A percentile compares a stretch with the other conserved stretches of the same genome.
Conservation (phyloP, 1,139 yeast genomes). For the Sugiyamaella pinicola region DNA sequence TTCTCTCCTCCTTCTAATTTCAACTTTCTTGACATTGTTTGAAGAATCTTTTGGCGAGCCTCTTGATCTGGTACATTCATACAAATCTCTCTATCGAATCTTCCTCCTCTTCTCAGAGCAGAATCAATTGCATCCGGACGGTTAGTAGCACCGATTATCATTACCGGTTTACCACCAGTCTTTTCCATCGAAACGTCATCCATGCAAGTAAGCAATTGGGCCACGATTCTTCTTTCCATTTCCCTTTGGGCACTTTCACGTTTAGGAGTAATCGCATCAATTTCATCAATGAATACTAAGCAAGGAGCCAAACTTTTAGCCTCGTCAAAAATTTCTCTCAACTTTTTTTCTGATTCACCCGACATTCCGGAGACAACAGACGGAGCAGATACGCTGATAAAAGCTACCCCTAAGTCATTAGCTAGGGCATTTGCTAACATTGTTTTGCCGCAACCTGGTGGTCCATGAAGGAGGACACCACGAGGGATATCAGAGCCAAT, state of each 20-base stretch:
- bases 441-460: constrained; percentile 99
- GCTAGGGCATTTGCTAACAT: constrained; percentile 95
- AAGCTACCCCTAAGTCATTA: constrained; percentile 91
- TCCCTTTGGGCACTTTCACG: constrained; percentile 98
- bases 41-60: constrained; percentile 73
- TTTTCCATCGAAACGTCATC: constrained; percentile 87
- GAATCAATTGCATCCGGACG: constrained; percentile 90
- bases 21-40: constrained; percentile 63
- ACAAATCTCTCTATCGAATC: constrained; percentile 94
- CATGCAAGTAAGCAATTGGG: constrained; percentile 91
- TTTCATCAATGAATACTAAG: constrained; percentile 88
- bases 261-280: constrained; percentile 97
- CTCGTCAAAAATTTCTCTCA: constrained; percentile 90
- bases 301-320: constrained; percentile 92
- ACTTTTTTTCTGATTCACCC: constrained; percentile 95
- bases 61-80: constrained; percentile 89
- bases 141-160: constrained; percentile 95
- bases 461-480: constrained; percentile 92
- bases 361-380: constrained; percentile 99
- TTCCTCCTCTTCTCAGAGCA: constrained; percentile 88
- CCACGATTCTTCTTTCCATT: constrained; percentile 97
- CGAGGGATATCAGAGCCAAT: constrained; percentile 98
- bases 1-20: constrained; percentile 61
- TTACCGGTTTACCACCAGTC: constrained; percentile 90
- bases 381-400: constrained; percentile 89